phyloP scores from a whole-genome alignment of 2,329 filamentous ascomycete species.

The Cladosporium sp. region DNA sequence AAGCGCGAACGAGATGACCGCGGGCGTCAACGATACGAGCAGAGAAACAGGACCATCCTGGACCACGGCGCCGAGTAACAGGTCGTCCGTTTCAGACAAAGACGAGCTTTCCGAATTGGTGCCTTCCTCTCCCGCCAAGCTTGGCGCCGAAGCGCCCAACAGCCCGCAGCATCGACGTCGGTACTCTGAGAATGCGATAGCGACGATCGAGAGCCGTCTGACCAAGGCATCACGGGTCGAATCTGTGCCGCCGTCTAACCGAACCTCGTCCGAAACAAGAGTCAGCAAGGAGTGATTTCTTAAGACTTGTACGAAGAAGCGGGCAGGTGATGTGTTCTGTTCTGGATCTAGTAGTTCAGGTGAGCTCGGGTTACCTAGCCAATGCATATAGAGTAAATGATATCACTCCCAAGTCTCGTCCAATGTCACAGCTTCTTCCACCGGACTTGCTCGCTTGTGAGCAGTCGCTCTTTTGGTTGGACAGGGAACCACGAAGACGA shows the following conservation, averaged over 20 bases:
- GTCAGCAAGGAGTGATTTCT: conserved; percentile 13
- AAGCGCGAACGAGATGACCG: background rate
- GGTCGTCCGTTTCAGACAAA: conserved; percentile 17
- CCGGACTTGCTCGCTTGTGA: conserved; percentile 16
- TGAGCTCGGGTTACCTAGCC: background rate
- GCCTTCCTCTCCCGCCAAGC: conserved; percentile 19
- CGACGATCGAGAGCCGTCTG: conserved; percentile 12
- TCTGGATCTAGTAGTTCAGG: background rate
- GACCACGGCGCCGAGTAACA: conserved; percentile 14
- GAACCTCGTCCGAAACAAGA: conserved; percentile 16
- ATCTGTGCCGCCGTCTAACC: conserved; percentile 12
- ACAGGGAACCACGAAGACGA: background rate
- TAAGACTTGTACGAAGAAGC: background rate
- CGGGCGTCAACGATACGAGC: background rate
- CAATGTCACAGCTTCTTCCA: background rate
- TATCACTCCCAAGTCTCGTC: background rate
- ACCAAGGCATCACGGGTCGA: background rate
- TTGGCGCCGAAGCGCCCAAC: conserved; percentile 20
- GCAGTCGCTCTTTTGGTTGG: background rate
- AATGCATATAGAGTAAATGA: conserved; percentile 9
- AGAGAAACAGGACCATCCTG: background rate
- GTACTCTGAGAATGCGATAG: conserved; percentile 34
- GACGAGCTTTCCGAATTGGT: conserved; percentile 27
- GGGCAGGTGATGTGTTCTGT: background rate
- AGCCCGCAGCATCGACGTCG: conserved; percentile 30